phyloP scores from a whole-genome alignment of 2,329 filamentous ascomycete species.

The Aspergillus sp. region DNA sequence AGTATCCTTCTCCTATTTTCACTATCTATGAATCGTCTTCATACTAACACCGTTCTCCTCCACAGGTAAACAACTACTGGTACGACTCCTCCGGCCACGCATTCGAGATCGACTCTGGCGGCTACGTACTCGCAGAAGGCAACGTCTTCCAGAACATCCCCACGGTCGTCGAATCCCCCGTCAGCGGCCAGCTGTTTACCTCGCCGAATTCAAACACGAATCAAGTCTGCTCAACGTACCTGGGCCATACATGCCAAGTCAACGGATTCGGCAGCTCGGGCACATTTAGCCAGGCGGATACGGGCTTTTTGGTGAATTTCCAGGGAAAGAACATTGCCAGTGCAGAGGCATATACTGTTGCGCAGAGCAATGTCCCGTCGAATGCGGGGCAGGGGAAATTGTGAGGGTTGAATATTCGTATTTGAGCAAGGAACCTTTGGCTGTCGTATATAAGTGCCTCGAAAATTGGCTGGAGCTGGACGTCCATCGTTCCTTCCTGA shows the following conservation, averaged over 20 bases:
- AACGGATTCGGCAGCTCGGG: constrained; percentile 49
- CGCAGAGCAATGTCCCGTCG: not conserved
- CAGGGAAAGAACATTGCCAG: constrained; percentile 53
- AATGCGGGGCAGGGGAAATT: not conserved
- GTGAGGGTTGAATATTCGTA: not conserved
- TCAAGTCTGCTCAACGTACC: constrained; percentile 43
- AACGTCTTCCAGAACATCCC: constrained; percentile 59
- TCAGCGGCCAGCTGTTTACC: constrained; percentile 41
- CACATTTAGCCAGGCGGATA: constrained; percentile 42
- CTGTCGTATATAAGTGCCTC: too few relatives aligned
- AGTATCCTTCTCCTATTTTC: too few relatives aligned
- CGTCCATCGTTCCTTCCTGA: too few relatives aligned
- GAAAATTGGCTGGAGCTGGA: too few relatives aligned
- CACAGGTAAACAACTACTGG: constrained; percentile 58
- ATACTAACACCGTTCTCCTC: too few relatives aligned
- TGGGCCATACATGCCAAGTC: constrained; percentile 52
- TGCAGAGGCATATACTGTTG: not conserved
- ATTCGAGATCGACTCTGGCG: constrained; percentile 52
- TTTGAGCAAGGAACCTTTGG: too few relatives aligned
- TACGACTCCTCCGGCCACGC: constrained; percentile 57
- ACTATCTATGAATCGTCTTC: too few relatives aligned
- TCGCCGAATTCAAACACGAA: constrained; percentile 34
- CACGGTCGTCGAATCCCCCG: constrained; percentile 32
- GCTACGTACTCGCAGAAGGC: constrained; percentile 55
- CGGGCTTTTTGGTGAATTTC: constrained; percentile 52